phyloP scores from a whole-genome alignment of 2,329 filamentous ascomycete genomes.

The Epichloe hybrida region DNA sequence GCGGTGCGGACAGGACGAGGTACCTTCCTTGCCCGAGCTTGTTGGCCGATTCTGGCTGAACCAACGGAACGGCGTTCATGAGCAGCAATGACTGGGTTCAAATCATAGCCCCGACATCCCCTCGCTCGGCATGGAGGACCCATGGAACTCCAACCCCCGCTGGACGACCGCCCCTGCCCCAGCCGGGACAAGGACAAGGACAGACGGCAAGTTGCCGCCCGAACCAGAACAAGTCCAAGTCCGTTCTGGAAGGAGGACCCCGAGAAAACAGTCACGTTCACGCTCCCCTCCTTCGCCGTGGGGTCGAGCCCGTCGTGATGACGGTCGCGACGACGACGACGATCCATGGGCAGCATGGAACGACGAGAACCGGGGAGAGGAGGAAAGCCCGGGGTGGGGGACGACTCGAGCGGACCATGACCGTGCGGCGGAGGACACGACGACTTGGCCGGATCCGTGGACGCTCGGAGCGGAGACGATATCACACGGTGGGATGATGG shows the following conservation, averaged over 20 bases:
- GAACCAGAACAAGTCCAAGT: conserved; percentile 19
- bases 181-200: conserved; percentile 18
- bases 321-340: conserved; percentile 14
- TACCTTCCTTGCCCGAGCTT: too few species aligned
- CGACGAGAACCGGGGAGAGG: conserved; percentile 12
- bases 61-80: neutral
- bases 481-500: conserved; percentile 2
- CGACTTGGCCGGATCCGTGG: conserved; percentile 18
- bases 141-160: conserved; percentile 45
- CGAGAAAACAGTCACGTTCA: conserved; percentile 9
- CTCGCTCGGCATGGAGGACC: conserved; percentile 41
- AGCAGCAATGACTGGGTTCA: neutral
- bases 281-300: conserved; percentile 15
- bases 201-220: conserved; percentile 16
- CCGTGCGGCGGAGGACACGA: conserved; percentile 8
- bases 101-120: neutral
- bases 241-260: conserved; percentile 14
- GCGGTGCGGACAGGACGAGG: too few species aligned
- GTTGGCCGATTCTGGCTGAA: too few species aligned
- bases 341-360: conserved; percentile 24
- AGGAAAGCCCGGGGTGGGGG: conserved; percentile 19
- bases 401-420: conserved; percentile 7
- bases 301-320: conserved; percentile 11
- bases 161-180: conserved; percentile 32
- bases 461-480: conserved; percentile 4